These are phyloP conservation scores for Hordeum marinum DNA, from an alignment of 176 grass and related monocot species.

Conservation along the genomic window DNA sequence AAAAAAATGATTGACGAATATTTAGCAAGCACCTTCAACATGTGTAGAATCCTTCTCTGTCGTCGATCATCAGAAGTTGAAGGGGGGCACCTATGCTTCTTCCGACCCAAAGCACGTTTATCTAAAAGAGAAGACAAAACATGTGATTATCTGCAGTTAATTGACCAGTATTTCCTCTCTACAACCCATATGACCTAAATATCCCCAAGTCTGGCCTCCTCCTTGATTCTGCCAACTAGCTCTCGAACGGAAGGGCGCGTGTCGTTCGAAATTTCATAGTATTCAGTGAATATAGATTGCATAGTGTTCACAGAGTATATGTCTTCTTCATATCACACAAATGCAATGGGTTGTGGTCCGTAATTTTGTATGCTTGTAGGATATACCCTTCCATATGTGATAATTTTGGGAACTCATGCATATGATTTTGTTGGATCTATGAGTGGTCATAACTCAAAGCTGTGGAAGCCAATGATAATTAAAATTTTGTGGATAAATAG, in stretches of 20 bases:
- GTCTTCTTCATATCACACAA: neutral
- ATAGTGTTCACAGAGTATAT: neutral
- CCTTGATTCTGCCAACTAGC: no score
- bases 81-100: slow-evolving; percentile 41
- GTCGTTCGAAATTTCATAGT: no score
- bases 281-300: neutral
- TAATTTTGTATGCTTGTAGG: neutral
- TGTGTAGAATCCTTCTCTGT: slow-evolving; percentile 77
- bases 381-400: neutral
- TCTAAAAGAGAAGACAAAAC: slow-evolving; percentile 26
- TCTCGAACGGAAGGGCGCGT: no score
- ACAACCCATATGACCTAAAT: neutral
- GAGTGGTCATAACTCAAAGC: neutral
- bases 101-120: slow-evolving; percentile 28
- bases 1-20: slow-evolving; percentile 4
- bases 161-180: slow-evolving; percentile 24
- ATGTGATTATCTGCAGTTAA: neutral
- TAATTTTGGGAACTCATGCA: neutral
- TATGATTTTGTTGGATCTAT: slow-evolving; percentile 13
- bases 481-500: neutral
- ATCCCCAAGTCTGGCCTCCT: no score
- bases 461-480: neutral
- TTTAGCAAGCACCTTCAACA: slow-evolving; percentile 54
- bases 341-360: neutral
- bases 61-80: slow-evolving; percentile 53